Evolutionary conservation across 1,139 yeast species (phyloP), one percentile per base, ranked within the genome.

Genomic region (Magnusiomyces clavatus): DNA sequence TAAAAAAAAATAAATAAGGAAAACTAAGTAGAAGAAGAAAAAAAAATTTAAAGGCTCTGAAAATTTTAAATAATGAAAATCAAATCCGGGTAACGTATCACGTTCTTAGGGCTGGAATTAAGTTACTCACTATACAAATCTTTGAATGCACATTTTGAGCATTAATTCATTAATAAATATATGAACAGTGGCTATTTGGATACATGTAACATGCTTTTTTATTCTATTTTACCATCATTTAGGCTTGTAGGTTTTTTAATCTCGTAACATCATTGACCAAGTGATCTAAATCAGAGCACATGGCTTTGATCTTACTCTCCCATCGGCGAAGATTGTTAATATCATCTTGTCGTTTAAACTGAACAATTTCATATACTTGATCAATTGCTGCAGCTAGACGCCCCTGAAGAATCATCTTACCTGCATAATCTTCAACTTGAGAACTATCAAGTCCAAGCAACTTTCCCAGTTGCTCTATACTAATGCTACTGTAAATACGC

Each of bases 311-410:
- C 39, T 62, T 57, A 47, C 63, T 56, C 59, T 71, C 60, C 68
- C 71, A 62, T 60, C 69, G 52, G 57, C 51, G 51, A 42, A 54
- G 51, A 6, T 54, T 48, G 38, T 45, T 50, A 5, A 50, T 52
- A 46, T 57, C 52, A 39, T 51, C 53, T 14, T 41, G 16, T 13
- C 43, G 17, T 19, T 49, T 57, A 51, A 68, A 68, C 45, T 61
- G 60, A 6, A 68, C 64, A 43, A 65, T 53, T 6, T 64, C 64
- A 24, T 61, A 65, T 14, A 64, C 62, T 54, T 69, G 71, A 52
- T 69, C 71, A 47, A 69, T 68, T 20, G 59, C 57, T 6, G 69
- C 72, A 11, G 58, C 55, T 37, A 69, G 56, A 5, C 72, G 60
- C 36, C 65, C 64, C 50, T 66, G 70, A 16, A 59, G 56, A 45